Conservation (phyloP, 495 filamentous ascomycete genomes). For the Podospora comata region DNA sequence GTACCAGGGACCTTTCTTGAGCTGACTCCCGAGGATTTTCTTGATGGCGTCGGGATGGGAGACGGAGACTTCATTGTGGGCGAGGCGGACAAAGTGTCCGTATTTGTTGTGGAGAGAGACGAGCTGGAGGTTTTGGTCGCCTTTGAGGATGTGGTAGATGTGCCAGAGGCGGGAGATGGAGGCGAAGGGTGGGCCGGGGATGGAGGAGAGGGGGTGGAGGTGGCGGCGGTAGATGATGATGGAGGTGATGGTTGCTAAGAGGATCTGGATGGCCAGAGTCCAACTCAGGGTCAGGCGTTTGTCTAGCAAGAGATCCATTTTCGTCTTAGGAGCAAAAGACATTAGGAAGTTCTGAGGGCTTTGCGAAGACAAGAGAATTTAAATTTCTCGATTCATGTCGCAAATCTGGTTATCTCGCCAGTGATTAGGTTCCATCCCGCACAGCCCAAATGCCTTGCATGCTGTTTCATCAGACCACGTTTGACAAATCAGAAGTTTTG, state of each 20-base stretch:
- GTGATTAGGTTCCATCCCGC: not conserved
- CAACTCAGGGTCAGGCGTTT: not conserved
- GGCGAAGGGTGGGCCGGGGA: conserved; percentile 8
- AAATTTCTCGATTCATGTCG: too few relatives aligned
- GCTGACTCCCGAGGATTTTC: conserved; percentile 24
- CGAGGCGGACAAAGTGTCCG: conserved; percentile 47
- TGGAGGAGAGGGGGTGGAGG: not conserved
- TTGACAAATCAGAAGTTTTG: not conserved
- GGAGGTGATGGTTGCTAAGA: not conserved
- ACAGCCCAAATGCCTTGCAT: not conserved
- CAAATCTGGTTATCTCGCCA: not conserved
- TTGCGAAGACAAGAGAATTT: too few relatives aligned
- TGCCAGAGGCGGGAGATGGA: conserved; percentile 15
- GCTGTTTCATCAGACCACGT: not conserved
- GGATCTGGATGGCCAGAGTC: not conserved
- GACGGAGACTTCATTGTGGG: conserved; percentile 48
- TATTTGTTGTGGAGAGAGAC: conserved; percentile 9
- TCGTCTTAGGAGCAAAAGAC: too few relatives aligned
- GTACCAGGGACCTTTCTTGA: conserved; percentile 32
- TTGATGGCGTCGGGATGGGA: conserved; percentile 45
- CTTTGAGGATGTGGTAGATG: conserved; percentile 11
- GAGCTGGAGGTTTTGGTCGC: conserved; percentile 10
- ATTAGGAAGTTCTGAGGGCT: too few relatives aligned
- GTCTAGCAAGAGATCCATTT: too few relatives aligned
- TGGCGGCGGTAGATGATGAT: conserved; percentile 6